These are phyloP conservation scores for Platanthera zijinensis DNA, from an alignment of 106 monocot genomes.

Conservation along the genomic window DNA sequence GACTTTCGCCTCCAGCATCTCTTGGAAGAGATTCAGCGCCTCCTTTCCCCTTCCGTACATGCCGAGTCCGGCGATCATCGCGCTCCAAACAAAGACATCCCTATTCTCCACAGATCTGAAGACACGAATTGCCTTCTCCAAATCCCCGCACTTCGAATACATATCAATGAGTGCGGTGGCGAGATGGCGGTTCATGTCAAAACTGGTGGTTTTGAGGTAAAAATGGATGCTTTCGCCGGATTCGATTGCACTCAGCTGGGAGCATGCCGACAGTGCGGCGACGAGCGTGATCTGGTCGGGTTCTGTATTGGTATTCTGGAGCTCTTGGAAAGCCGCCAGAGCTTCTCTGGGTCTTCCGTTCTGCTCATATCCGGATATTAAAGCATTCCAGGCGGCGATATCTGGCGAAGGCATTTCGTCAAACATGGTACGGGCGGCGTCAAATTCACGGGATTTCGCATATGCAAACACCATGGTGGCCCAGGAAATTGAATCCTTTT, in stretches of 20 bases:
- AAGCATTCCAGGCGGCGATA: conserved; percentile 42
- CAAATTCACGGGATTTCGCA: conserved; percentile 24
- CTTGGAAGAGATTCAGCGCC: conserved; percentile 32
- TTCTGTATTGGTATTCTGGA: conserved; percentile 9
- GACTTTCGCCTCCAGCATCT: conserved; percentile 28
- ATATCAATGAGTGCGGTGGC: conserved; percentile 51
- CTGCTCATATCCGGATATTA: conserved; percentile 45
- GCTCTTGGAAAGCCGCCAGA: conserved; percentile 31
- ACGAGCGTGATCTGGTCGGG: conserved; percentile 30
- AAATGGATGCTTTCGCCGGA: conserved; percentile 41
- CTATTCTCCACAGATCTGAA: conserved; percentile 17
- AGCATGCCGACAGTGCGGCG: conserved; percentile 30
- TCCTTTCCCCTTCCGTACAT: conserved; percentile 39
- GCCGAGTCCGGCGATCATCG: conserved; percentile 44
- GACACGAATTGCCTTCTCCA: conserved; percentile 31
- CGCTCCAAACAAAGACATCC: conserved; percentile 51
- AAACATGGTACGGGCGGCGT: conserved; percentile 25
- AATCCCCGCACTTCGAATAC: conserved; percentile 60
- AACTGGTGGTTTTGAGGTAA: conserved; percentile 15
- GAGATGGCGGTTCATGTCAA: conserved; percentile 29
- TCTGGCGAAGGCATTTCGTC: conserved; percentile 27
- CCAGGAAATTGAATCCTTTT: conserved; percentile 45
- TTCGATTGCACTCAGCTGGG: conserved; percentile 34
- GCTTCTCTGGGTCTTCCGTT: conserved; percentile 38
- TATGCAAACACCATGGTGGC: conserved; percentile 46